Percentiles rank a stretch among this genome's conserved stretches.
Evolutionary conservation across 306 rosid genomes (phyloP).

Genomic region (Pueraria montana): DNA sequence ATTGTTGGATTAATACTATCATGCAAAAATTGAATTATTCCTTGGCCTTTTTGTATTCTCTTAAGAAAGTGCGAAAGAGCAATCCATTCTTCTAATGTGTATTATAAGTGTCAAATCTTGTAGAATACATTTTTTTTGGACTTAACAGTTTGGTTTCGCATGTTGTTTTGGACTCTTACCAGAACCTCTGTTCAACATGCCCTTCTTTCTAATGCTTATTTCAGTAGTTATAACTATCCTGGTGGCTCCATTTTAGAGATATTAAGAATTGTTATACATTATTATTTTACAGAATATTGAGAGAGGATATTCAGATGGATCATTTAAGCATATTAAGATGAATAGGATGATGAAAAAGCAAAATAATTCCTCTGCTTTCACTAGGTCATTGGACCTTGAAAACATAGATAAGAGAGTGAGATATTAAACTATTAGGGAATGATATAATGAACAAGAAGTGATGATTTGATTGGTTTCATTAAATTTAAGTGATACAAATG

Average conservation of each 20-base stretch:
- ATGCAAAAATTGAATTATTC: conserved; percentile 24
- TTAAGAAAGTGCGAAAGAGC: conserved; percentile 3
- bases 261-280: neutral
- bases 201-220: conserved; percentile 1
- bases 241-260: conserved; percentile 28
- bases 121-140: conserved; percentile 2
- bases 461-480: conserved; percentile 24
- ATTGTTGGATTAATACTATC: conserved; percentile 21
- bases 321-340: conserved; percentile 11
- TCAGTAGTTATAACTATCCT: neutral
- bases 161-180: conserved; percentile 1
- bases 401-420: conserved; percentile 27
- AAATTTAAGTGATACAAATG: conserved; percentile 29
- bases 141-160: conserved; percentile 6
- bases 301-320: neutral
- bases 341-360: neutral
- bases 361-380: neutral
- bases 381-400: conserved; percentile 7
- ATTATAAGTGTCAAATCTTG: conserved; percentile 13
- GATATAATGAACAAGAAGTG: neutral
- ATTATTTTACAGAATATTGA: neutral
- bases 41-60: neutral
- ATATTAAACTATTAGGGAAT: neutral
- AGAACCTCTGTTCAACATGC: neutral
- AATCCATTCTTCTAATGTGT: conserved; percentile 7